phyloP scores from a whole-genome alignment of 371 early-diverging fungal genomes.

The Syncephalastrum racemosum region DNA sequence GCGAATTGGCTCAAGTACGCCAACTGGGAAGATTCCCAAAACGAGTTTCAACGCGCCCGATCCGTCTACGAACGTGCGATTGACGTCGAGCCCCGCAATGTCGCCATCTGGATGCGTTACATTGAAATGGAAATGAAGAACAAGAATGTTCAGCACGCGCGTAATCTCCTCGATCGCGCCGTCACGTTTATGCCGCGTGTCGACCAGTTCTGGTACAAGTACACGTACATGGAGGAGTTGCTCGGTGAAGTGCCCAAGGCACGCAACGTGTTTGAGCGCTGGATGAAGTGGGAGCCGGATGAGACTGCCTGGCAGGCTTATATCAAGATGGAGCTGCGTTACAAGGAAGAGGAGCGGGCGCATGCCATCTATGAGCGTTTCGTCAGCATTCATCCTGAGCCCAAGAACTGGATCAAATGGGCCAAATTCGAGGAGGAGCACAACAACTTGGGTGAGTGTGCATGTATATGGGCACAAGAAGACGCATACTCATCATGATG shows the following conservation, averaged over 20 bases:
- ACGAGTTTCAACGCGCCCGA: conserved; percentile 84
- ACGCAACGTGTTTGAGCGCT: conserved; percentile 94
- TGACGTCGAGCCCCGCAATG: conserved; percentile 85
- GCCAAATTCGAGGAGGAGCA: conserved; percentile 91
- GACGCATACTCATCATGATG: background rate
- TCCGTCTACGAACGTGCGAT: conserved; percentile 92
- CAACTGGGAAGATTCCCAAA: conserved; percentile 91
- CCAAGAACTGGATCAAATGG: conserved; percentile 97
- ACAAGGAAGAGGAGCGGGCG: conserved; percentile 83
- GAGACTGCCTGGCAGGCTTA: conserved; percentile 94
- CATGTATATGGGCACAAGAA: background rate
- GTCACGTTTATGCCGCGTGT: conserved; percentile 89
- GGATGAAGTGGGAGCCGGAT: conserved; percentile 98
- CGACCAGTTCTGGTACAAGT: conserved; percentile 97
- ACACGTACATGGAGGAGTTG: conserved; percentile 96
- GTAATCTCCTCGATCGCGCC: conserved; percentile 93
- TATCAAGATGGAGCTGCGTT: conserved; percentile 91
- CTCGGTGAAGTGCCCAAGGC: conserved; percentile 90
- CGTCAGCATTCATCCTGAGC: conserved; percentile 86
- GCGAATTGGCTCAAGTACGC: conserved; percentile 96
- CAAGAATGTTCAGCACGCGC: conserved; percentile 87
- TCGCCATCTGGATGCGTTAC: conserved; percentile 90
- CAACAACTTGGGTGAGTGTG: conserved; percentile 57
- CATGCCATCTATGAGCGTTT: conserved; percentile 83
- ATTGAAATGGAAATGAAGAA: conserved; percentile 97